phyloP scores from a whole-genome alignment of 1,284 basidiomycete species.

The Abortiporus biennis region DNA sequence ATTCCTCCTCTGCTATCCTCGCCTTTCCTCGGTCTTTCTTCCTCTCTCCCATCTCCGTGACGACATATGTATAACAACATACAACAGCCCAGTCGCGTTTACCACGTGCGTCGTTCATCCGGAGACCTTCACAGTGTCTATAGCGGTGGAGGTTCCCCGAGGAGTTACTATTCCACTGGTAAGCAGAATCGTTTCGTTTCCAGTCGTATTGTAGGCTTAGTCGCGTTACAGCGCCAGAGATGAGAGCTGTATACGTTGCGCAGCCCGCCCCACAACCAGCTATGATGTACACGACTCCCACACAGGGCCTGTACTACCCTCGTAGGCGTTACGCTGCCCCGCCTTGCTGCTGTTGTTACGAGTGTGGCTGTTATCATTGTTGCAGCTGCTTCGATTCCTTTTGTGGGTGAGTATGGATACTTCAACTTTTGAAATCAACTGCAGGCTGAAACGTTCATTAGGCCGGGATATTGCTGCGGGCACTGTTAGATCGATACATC shows the following conservation, averaged over 20 bases:
- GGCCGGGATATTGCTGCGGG: no score
- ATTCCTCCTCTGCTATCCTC: no score
- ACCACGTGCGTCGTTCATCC: conserved; percentile 14
- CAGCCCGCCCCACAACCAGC: conserved; percentile 19
- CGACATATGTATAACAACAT: no score
- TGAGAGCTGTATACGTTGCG: conserved; percentile 17
- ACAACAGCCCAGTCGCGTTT: conserved; percentile 15
- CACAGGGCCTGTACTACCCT: conserved; percentile 6
- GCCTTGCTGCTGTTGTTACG: conserved; percentile 6
- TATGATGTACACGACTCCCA: conserved; percentile 15
- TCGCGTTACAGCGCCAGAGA: conserved; percentile 18
- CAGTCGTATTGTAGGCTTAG: background rate
- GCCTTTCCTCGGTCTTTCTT: no score
- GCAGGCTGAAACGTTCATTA: no score
- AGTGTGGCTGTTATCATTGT: no score
- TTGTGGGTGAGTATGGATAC: conserved; percentile 7
- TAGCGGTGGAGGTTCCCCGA: conserved; percentile 14
- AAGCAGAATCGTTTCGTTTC: conserved; percentile 5
- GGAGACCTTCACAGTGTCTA: conserved; percentile 16
- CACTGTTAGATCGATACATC: no score
- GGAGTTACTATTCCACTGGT: conserved; percentile 19
- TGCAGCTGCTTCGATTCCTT: conserved; percentile 11
- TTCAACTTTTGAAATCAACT: background rate
- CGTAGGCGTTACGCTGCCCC: conserved; percentile 1
- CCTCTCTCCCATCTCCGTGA: no score